Base-by-base conservation (phyloP, 768 basidiomycete species). In the Leccinum subtestaceum region DNA sequence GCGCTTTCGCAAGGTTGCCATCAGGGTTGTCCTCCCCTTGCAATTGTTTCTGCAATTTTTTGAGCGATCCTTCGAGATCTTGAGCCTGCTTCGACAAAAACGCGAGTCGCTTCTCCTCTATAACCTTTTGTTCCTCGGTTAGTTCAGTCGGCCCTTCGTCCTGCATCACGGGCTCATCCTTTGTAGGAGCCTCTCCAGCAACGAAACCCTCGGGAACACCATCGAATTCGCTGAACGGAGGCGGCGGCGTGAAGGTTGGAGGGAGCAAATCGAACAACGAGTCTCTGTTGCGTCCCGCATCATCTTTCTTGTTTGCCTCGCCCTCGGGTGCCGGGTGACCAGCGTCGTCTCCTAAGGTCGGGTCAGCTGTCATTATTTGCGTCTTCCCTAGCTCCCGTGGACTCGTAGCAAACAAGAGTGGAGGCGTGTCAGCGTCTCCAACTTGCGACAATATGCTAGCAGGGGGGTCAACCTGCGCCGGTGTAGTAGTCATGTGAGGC, bases 391-490 rank as follows among this genome's bases (percentile, higher is more conserved):
- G 9, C 43, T 43, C 50, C 3, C 56, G 34, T 2, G 23, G 45
- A 10, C 13, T 23, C 25, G 53, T 3, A 17, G 49, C 43, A 2
- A 60, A 21, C 40, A 72, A 56, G 27, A 45, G 38, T 1, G 63
- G 60, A 13, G 59, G 11, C 11, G 40, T 36, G 13, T 36, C 34
- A 36, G 13, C 6, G 27, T 60, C 64, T 10, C 53, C 17, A 8
- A 61, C 38, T 8, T 63, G 64, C 0, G 63, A 57, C 49, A 67
- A 25, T 52, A 62, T 63, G 17, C 17, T 60, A 7, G 27, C 46
- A 47, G 67, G 62, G 9, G 66, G 56, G 31, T 72, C 68, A 15
- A 70, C 68, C 50, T 71, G 63, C 1, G 68, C 66, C 3, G 70
- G 70, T 15, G 70, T 70, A 12, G 57, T 31, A 10, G 29, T 23